Evolutionary conservation across 306 rosid genomes (phyloP).

Genomic region (Vachellia collinsii): DNA sequence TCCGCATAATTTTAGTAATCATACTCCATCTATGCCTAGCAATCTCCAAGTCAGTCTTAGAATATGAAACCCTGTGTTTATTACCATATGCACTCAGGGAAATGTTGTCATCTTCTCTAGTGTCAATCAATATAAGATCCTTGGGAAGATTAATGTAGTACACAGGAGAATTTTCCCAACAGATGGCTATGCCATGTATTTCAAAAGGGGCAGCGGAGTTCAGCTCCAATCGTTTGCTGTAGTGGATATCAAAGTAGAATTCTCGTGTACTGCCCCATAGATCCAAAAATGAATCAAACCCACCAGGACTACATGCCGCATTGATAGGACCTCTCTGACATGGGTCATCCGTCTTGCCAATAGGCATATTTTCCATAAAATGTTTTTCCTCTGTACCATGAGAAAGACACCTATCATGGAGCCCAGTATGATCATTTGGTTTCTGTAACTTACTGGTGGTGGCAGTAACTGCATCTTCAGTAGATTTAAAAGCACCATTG

Average conservation of each 20-base stretch:
- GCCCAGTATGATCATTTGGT: conserved; percentile 42
- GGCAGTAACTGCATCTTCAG: conserved; percentile 40
- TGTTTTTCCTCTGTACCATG: conserved; percentile 42
- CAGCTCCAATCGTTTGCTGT: conserved; percentile 66
- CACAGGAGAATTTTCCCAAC: conserved; percentile 92
- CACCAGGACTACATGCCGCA: conserved; percentile 69
- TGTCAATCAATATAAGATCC: conserved; percentile 70
- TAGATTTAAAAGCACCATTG: conserved; percentile 37
- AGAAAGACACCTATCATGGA: conserved; percentile 35
- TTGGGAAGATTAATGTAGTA: conserved; percentile 82
- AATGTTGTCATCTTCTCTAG: conserved; percentile 43
- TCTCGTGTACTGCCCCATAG: conserved; percentile 71
- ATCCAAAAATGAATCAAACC: conserved; percentile 86
- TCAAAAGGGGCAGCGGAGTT: conserved; percentile 74
- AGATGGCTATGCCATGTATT: conserved; percentile 83
- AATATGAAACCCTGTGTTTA: conserved; percentile 48
- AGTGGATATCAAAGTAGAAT: conserved; percentile 85
- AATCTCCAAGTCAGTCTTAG: conserved; percentile 53
- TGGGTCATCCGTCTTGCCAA: conserved; percentile 40
- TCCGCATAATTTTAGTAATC: conserved; percentile 69
- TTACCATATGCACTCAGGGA: conserved; percentile 49
- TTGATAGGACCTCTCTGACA: conserved; percentile 74
- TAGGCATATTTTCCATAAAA: conserved; percentile 39
- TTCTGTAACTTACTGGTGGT: conserved; percentile 39
- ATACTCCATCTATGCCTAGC: conserved; percentile 71